Conservation (phyloP, 2,329 filamentous ascomycete species). For the Lecanicillium sp. region DNA sequence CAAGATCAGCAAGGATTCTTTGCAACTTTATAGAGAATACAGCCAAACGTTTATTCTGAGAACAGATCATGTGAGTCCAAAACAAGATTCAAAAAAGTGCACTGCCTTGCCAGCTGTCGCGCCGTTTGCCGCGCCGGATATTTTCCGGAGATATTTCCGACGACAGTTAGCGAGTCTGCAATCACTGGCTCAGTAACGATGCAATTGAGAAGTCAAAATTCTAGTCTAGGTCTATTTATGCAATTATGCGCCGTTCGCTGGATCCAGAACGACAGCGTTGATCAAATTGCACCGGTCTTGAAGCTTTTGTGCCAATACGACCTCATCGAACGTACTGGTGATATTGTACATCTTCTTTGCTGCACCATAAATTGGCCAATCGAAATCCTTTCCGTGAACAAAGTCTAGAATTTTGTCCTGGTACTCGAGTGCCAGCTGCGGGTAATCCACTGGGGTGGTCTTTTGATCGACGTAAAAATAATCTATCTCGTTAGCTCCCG, state of each 20-base stretch:
- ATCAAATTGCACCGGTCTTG: slow-evolving; percentile 14
- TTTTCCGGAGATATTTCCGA: no score
- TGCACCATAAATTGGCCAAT: slow-evolving; percentile 15
- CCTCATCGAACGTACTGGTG: slow-evolving; percentile 9
- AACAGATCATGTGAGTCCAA: no score
- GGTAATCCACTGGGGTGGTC: slow-evolving; percentile 10
- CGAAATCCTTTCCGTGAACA: slow-evolving; percentile 13
- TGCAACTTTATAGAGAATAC: no score
- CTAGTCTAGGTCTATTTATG: no score
- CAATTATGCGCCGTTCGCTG: slow-evolving; percentile 11
- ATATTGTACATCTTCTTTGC: slow-evolving; percentile 14
- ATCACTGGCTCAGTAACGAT: no score
- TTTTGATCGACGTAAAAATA: slow-evolving; percentile 15
- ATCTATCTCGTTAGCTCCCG: slow-evolving; percentile 10
- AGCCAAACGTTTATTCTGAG: no score
- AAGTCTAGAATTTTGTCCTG: slow-evolving; percentile 16
- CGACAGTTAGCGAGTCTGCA: no score
- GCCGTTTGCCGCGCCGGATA: no score
- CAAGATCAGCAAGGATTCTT: no score
- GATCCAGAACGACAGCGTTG: slow-evolving; percentile 13
- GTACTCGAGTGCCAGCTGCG: slow-evolving; percentile 12
- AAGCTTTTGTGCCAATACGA: slow-evolving; percentile 2
- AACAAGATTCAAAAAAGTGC: no score
- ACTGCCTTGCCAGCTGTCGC: no score
- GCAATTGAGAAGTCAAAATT: not conserved